Percentiles rank a stretch among this genome's conserved stretches.
phyloP scores from a whole-genome alignment of 306 rosid species.

The Sechiopsis laciniata region DNA sequence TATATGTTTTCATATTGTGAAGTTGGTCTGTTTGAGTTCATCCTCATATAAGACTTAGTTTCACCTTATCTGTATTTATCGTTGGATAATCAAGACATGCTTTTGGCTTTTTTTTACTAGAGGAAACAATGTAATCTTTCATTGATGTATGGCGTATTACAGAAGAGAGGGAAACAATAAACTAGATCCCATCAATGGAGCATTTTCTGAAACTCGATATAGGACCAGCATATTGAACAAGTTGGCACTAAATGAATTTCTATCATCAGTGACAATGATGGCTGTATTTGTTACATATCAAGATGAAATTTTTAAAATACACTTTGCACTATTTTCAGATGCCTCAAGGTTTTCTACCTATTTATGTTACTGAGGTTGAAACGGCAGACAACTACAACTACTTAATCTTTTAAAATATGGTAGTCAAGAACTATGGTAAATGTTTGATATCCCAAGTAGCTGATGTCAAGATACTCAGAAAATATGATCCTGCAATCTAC shows the following conservation, averaged over 20 bases:
- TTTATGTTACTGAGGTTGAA: conserved; percentile 2
- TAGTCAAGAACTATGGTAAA: background rate
- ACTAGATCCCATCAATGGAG: background rate
- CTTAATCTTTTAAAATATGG: background rate
- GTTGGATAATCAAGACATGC: too few species aligned
- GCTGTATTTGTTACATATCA: conserved; percentile 12
- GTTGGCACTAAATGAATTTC: background rate
- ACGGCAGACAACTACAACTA: background rate
- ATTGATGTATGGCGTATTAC: too few species aligned
- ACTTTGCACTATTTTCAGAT: background rate
- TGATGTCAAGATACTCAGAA: background rate
- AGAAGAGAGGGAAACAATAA: too few species aligned
- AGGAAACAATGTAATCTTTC: too few species aligned
- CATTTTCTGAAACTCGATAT: conserved; percentile 12
- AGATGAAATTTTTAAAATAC: conserved; percentile 1
- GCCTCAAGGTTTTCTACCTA: background rate
- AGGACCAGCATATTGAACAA: background rate
- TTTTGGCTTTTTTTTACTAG: too few species aligned
- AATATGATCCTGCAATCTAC: background rate
- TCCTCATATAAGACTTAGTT: background rate
- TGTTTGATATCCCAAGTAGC: background rate
- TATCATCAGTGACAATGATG: background rate
- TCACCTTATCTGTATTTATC: too few species aligned
- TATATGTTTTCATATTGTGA: background rate
- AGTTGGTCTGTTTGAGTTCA: background rate